A percentile compares a stretch with the other conserved stretches of the same genome.
phyloP scores from a whole-genome alignment of 345 rosid species.

The Cardamine occulta region DNA sequence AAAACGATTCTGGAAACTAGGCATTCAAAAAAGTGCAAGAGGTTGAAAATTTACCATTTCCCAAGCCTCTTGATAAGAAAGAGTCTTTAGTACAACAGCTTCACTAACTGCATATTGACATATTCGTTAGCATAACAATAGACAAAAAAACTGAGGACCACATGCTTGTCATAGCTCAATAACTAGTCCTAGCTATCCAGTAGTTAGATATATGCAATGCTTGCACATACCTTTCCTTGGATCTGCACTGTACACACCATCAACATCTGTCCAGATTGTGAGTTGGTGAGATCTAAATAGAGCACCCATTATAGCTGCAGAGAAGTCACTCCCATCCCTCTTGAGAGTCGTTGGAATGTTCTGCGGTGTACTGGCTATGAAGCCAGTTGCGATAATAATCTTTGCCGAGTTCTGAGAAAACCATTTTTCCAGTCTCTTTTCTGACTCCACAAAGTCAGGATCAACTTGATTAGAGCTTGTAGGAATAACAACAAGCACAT shows the following conservation, averaged over 20 bases:
- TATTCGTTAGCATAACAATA: slow-evolving; percentile 14
- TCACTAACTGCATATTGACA: slow-evolving; percentile 78
- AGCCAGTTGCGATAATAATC: slow-evolving; percentile 86
- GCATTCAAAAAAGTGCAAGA: slow-evolving; percentile 27
- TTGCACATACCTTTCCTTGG: slow-evolving; percentile 85
- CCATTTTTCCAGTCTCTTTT: slow-evolving; percentile 81
- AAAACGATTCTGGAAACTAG: slow-evolving; percentile 12
- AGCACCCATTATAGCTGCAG: slow-evolving; percentile 97
- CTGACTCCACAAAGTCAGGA: slow-evolving; percentile 84
- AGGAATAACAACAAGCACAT: slow-evolving; percentile 85
- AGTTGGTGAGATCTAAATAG: slow-evolving; percentile 76
- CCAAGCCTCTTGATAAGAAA: slow-evolving; percentile 99
- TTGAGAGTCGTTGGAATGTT: slow-evolving; percentile 95
- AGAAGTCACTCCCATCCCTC: slow-evolving; percentile 99
- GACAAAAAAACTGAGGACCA: slow-evolving; percentile 3
- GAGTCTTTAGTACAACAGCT: slow-evolving; percentile 78
- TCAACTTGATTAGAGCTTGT: slow-evolving; percentile 86
- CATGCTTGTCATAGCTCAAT: slow-evolving; percentile 2
- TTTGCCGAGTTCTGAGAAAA: slow-evolving; percentile 63
- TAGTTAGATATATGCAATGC: slow-evolving; percentile 1
- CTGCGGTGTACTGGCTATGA: slow-evolving; percentile 93
- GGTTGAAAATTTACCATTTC: slow-evolving; percentile 75
- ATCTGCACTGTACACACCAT: slow-evolving; percentile 96
- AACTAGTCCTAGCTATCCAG: background rate
- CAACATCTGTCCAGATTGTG: slow-evolving; percentile 98